Conservation (phyloP, 441 rosid species). For the Populus hybrid region DNA sequence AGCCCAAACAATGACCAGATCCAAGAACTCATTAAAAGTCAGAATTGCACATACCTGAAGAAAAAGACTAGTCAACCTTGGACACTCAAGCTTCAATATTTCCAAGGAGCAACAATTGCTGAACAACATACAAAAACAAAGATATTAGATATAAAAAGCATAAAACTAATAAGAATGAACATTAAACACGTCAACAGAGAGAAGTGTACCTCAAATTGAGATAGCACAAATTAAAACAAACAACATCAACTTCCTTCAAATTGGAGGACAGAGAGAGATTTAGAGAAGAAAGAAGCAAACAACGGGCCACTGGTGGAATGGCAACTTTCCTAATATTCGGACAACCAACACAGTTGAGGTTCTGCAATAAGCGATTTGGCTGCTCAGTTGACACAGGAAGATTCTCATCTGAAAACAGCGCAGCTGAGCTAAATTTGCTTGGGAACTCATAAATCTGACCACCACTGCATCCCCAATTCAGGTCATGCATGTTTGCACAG, state of each 20-base stretch:
- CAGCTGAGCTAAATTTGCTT: conserved; percentile 25
- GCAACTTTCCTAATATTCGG: conserved; percentile 80
- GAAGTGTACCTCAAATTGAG: conserved; percentile 74
- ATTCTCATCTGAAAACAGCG: conserved; percentile 24
- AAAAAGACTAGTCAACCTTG: conserved; percentile 78
- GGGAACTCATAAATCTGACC: conserved; percentile 37
- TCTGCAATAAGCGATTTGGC: conserved; percentile 73
- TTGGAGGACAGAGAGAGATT: conserved; percentile 85
- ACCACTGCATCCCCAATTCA: conserved; percentile 70
- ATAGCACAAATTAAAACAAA: conserved; percentile 65
- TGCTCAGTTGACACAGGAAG: conserved; percentile 39
- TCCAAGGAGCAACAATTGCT: conserved; percentile 92
- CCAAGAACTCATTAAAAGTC: background rate
- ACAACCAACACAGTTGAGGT: conserved; percentile 93
- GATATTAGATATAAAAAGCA: conserved; percentile 7
- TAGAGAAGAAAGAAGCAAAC: conserved; percentile 67
- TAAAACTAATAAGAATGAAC: background rate
- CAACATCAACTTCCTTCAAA: conserved; percentile 84
- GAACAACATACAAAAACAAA: conserved; percentile 19
- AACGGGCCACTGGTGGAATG: conserved; percentile 78
- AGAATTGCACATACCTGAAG: conserved; percentile 65
- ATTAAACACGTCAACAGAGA: background rate
- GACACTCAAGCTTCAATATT: conserved; percentile 76
- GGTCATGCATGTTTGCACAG: conserved; percentile 90
- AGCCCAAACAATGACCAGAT: background rate